Base-by-base conservation (phyloP, 176 grass and related monocot genomes). In the Canna indica region DNA sequence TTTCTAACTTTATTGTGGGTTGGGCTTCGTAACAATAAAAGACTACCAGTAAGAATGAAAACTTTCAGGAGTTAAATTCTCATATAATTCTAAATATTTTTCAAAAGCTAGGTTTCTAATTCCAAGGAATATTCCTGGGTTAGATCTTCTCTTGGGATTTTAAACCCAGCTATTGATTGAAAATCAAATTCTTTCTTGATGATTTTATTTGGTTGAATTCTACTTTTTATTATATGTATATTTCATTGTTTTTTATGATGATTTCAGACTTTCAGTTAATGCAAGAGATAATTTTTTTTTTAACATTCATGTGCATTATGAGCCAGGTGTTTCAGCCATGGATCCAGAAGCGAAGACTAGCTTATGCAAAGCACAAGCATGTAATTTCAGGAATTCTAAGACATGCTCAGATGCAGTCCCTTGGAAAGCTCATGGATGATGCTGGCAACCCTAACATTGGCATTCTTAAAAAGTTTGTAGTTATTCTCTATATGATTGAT, bases 361-460 rank as follows among this genome's bases (percentile, higher is more conserved):
- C 84, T 60, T 97, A 92, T 76, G 73, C 82, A 82, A 83, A 81
- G 59, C 80, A 80, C 42, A 97, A 92, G 73, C 86, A 87, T 46
- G 77, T 97, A 31, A 90, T 97, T 75, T 92, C 86, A 47, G 94
- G 94, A 71, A 75, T 92, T 85, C 79, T 97, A 26, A 88, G 54
- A 45, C 83, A 90, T 59, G 84, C 83, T 75, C 88, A 97, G 59
- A 89, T 50, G 69, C 39, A 81, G 79, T 42, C 69, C 50, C 77
- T 97, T 69, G 88, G 83, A 38, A 76, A 47, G 38, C 81, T 97
- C 65, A 47, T 91, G 64, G 27, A 85, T 59, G 89, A 87, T 36
- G 80, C 90, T 67, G 89, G 94, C 48, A 77, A 42, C 36, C 84
- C 86, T 44, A 88, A 97, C 81, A 61, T 29, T 47, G 3, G 3